Conservation (phyloP, 2,329 filamentous ascomycete genomes). For the Ambrosiella beaveri region DNA sequence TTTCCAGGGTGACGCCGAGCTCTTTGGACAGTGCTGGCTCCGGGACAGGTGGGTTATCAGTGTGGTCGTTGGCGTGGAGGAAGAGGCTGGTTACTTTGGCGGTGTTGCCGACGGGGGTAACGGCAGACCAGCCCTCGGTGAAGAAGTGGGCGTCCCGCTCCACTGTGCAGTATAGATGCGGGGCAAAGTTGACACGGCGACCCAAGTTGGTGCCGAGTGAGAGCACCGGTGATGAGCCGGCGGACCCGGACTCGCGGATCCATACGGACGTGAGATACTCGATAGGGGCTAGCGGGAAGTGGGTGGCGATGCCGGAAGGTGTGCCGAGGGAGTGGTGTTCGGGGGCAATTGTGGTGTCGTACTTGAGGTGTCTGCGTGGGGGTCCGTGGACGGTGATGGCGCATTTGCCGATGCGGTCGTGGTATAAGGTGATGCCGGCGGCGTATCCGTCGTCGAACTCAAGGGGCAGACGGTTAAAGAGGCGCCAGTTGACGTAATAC, state of each 20-base stretch:
- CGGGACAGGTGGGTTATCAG: constrained; percentile 4
- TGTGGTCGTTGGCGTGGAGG: constrained; percentile 7
- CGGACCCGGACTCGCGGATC: constrained; percentile 7
- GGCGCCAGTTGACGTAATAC: constrained; percentile 11
- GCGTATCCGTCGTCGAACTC: constrained; percentile 9
- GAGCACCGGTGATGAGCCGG: constrained; percentile 9
- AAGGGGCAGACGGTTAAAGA: constrained; percentile 8
- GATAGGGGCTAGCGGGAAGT: constrained; percentile 3
- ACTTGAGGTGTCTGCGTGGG: not conserved
- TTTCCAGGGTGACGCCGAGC: constrained; percentile 2
- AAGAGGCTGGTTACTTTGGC: constrained; percentile 6
- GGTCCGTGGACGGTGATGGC: constrained; percentile 10
- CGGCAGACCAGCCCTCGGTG: constrained; percentile 7
- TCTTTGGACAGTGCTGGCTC: constrained; percentile 7
- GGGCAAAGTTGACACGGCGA: constrained; percentile 10
- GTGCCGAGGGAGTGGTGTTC: constrained; percentile 2
- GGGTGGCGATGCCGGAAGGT: constrained; percentile 8
- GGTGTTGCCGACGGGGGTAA: constrained; percentile 3
- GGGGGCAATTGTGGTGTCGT: not conserved
- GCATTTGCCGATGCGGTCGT: constrained; percentile 9
- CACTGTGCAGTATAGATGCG: constrained; percentile 10
- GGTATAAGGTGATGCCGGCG: constrained; percentile 8
- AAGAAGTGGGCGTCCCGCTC: constrained; percentile 10
- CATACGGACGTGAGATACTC: constrained; percentile 6
- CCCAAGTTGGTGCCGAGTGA: constrained; percentile 3